Base-by-base conservation (phyloP, 257 asterid species). In the Solanum infundibuliforme region DNA sequence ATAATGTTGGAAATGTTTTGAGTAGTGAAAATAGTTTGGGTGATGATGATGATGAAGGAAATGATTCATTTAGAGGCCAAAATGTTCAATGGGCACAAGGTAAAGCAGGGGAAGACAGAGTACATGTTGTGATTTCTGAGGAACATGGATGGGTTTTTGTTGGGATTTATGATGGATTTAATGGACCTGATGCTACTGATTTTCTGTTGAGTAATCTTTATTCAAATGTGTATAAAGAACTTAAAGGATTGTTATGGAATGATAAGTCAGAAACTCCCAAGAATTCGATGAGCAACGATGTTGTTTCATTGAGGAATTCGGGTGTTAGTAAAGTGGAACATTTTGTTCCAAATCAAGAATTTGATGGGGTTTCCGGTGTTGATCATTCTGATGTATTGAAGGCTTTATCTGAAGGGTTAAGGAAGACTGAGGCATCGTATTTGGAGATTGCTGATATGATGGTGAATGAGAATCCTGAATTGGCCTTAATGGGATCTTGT, bases 31-130 rank as follows among this genome's bases (percentile, higher is more conserved):
- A 91, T 93, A 95, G 99, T 86, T 89, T 93, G 85, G 88, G 81
- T n/a, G 98, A 95, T 36, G 98, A 95, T 41, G 98, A 95, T 77
- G 91, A 94, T 39, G 95, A 91, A 39, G 95, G 93, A 12, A 89
- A 91, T 21, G 98, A 94, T 10, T 93, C 98, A 2, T 95, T 94
- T 84, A 92, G 94, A 14, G 93, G 97, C 65, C 96, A 92, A 86
- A 97, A 94, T 84, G 94, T 95, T 81, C 99, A 96, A 90, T 97
- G 99, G 99, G 99, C 99, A 3, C 99, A 96, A 88, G 99, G 99
- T 8, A 97, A 97, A 86, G 99, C 99, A 3, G 99, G 99, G 34
- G 99, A 97, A 74, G 99, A 96, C 89, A 86, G 99, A 83, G 98
- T 97, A 12, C 99, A 96, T 87, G 84, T 97, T 2, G 99, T 95